Evolutionary conservation across 371 early-diverging fungal genomes (phyloP), one percentile per base, ranked within the genome.

Genomic region (Mortierella sp.): DNA sequence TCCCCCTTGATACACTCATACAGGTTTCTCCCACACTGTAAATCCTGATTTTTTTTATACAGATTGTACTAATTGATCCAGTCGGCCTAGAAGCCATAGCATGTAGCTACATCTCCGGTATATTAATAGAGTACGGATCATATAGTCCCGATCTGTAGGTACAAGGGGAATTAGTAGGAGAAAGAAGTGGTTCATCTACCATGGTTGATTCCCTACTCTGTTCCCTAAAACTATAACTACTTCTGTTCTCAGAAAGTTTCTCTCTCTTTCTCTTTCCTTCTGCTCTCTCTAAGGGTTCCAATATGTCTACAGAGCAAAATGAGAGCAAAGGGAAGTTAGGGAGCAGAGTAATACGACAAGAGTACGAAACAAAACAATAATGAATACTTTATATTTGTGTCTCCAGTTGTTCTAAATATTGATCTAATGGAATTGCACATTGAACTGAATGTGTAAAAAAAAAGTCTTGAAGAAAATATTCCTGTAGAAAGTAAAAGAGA

Each of bases 181-280:
- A 43, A 43, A 43, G 45, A 43, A 57, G 57, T n/a, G 57, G 5
- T 32, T 32, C 8, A 51, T 29, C 55, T 29, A 28, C 28, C 9
- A 54, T 31, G 57, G 57, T 56, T 56, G 57, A 56, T 34, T 56
- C 57, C 31, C 35, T 56, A 56, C 57, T 56, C 57, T 56, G 6
- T 19, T 15, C 6, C 32, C n/a, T 19, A 5, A 43, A 17, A n/a
- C n/a, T n/a, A n/a, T 19, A 23, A 26, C 1, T 0, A 49, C 23
- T 49, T 17, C 15, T 19, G 5, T 19, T 15, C 49, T 19, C 49
- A 15, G n/a, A n/a, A n/a, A n/a, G n/a, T n/a, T n/a, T n/a, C 49
- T 49, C 49, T 49, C 23, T 9, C 15, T 49, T 49, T 9, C 23
- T 49, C 49, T 49, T 49, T 4, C n/a, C 23, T 23, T 49, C 15